Evolutionary conservation across 2,329 filamentous ascomycete species (phyloP).

Genomic region (Ophiocordyceps robertsii): DNA sequence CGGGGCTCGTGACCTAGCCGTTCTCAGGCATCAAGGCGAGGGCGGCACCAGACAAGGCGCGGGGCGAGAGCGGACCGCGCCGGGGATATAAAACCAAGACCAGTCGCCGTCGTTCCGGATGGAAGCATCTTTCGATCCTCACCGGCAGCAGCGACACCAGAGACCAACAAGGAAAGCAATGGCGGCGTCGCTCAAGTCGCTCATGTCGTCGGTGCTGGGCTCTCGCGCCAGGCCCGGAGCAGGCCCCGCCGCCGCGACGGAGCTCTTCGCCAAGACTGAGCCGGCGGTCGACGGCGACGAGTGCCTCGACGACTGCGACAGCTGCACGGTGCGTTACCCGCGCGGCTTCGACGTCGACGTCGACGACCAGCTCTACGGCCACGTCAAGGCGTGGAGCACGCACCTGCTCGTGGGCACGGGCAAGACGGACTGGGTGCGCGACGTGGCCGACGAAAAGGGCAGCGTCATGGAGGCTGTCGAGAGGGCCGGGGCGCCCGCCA

Average conservation of each 20-base stretch:
- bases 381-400: slow-evolving; percentile 76
- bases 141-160: no score
- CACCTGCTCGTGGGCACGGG: slow-evolving; percentile 90
- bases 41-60: no score
- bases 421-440: slow-evolving; percentile 85
- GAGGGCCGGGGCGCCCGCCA: slow-evolving; percentile 42
- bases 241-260: slow-evolving; percentile 13
- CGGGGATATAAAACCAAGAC: no score
- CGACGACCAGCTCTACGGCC: slow-evolving; percentile 67
- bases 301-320: slow-evolving; percentile 75
- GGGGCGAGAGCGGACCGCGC: no score
- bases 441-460: slow-evolving; percentile 78
- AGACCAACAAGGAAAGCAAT: slow-evolving; percentile 12
- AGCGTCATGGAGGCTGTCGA: slow-evolving; percentile 69
- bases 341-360: slow-evolving; percentile 59
- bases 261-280: slow-evolving; percentile 62
- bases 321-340: slow-evolving; percentile 69
- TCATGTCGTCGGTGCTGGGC: slow-evolving; percentile 17
- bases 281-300: slow-evolving; percentile 75
- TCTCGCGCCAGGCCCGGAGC: slow-evolving; percentile 7
- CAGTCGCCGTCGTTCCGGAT: no score
- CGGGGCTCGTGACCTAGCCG: no score
- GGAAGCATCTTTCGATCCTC: no score
- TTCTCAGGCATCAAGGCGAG: no score
- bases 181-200: slow-evolving; percentile 23